phyloP scores from a whole-genome alignment of 345 rosid species.

The Erysimum cheiranthoides region DNA sequence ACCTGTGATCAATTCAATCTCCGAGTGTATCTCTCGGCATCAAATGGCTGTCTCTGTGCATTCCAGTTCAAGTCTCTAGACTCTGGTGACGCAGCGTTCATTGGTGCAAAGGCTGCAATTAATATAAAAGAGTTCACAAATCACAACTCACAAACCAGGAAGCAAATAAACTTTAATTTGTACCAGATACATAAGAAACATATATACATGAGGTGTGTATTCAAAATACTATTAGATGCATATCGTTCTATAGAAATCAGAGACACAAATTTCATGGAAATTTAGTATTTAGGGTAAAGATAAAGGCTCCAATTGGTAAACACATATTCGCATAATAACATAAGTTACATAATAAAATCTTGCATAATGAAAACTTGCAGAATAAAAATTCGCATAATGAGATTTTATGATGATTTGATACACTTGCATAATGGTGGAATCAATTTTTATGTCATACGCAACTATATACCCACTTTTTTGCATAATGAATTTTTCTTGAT shows the following conservation, averaged over 20 bases:
- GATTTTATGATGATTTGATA: no score
- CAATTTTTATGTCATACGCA: no score
- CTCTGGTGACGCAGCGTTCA: conserved; percentile 51
- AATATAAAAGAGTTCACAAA: conserved; percentile 25
- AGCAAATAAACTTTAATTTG: not conserved
- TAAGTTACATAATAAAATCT: no score
- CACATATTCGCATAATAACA: no score
- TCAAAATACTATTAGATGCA: not conserved
- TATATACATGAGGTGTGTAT: not conserved
- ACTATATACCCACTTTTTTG: no score
- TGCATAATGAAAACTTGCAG: no score
- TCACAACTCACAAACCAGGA: not conserved
- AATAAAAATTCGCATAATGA: no score
- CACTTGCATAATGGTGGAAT: no score
- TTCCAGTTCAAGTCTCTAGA: conserved; percentile 40
- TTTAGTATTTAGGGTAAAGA: no score
- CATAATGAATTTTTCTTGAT: no score
- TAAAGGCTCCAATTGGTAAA: no score
- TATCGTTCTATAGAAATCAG: not conserved
- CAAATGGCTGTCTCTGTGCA: conserved; percentile 58
- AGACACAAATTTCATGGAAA: no score
- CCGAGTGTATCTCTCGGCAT: conserved; percentile 58
- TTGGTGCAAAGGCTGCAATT: conserved; percentile 92
- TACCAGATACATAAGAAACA: not conserved
- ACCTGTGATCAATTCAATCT: conserved; percentile 1